Percentiles rank a stretch among this genome's conserved stretches.
phyloP scores from a whole-genome alignment of 2,329 filamentous ascomycete genomes.

The Pyrenophora graminea region DNA sequence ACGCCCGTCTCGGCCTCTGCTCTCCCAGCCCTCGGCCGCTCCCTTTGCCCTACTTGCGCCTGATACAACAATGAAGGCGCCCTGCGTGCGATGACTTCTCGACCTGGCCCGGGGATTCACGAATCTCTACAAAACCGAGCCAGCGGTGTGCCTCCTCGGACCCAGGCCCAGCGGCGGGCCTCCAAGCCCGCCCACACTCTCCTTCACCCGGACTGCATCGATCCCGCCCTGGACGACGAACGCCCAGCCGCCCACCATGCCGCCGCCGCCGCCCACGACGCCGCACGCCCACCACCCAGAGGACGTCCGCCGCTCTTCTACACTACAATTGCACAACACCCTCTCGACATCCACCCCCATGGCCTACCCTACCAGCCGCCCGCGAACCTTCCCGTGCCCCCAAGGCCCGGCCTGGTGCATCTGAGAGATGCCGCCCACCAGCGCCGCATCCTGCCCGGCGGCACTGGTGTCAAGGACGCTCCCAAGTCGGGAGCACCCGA shows the following conservation, averaged over 20 bases:
- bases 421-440: constrained; percentile 31
- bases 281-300: constrained; percentile 31
- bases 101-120: constrained; percentile 48
- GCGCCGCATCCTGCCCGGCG: constrained; percentile 37
- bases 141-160: constrained; percentile 36
- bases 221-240: constrained; percentile 39
- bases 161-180: constrained; percentile 35
- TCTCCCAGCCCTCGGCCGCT: constrained; percentile 19
- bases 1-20: constrained; percentile 6
- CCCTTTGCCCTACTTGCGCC: constrained; percentile 31
- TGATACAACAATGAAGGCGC: constrained; percentile 46
- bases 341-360: constrained; percentile 25
- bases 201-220: constrained; percentile 41
- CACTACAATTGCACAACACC: constrained; percentile 22
- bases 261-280: constrained; percentile 14
- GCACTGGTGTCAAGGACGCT: constrained; percentile 37
- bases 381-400: constrained; percentile 39
- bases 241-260: constrained; percentile 31
- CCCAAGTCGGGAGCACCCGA: constrained; percentile 40
- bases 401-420: constrained; percentile 39
- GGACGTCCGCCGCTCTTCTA: constrained; percentile 47
- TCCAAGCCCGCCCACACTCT: constrained; percentile 33
- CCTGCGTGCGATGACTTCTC: constrained; percentile 50
- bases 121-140: constrained; percentile 45
- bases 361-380: constrained; percentile 27